Evolutionary conservation across 2,329 filamentous ascomycete genomes (phyloP), one percentile per base, ranked within the genome.

Genomic region (Pseudogymnoascus sp.): DNA sequence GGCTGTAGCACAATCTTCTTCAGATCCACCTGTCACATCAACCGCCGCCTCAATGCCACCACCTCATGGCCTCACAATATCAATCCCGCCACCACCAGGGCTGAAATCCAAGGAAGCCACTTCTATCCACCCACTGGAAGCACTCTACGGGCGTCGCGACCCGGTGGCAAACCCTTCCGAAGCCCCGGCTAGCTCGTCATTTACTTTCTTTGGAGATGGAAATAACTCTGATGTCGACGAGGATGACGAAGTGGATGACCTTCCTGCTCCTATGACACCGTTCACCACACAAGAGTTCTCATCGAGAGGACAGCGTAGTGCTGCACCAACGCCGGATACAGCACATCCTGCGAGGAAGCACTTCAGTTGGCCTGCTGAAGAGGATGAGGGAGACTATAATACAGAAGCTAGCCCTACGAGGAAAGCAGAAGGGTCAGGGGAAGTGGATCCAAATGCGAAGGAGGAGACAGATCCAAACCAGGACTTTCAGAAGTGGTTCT

Each of bases 301-400:
- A 69, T 85, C 80, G 76, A 84, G 92, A 66, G 84, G 83, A 61
- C 73, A 90, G n/a, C 84, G 95, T 63, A 97, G 92, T 72, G 92
- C 92, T 5, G 95, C 95, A 2, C 95, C 95, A 0, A 99, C 95
- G 0, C 95, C 95, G 0, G 95, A 99, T 72, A 97, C 95, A 0
- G 91, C 91, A 1, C 86, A 92, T 65, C 86, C 90, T 1, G 86
- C 80, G 42, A 84, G 85, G 29, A 81, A 79, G 63, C 87, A 88
- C 71, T 79, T 80, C 66, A 79, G 87, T 26, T 86, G 83, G 80
- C 75, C 81, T 42, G 76, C 67, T 60, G 76, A 74, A 2, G 76
- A 78, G n/a, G 75, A 75, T 1, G 77, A 80, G 10, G 77, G 77
- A 44, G 77, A 79, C 1, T 77, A 80, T 7, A 75, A 79, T 10